Evolutionary conservation across 495 filamentous ascomycete genomes (phyloP).

Genomic region (Aspergillus conjunctus): DNA sequence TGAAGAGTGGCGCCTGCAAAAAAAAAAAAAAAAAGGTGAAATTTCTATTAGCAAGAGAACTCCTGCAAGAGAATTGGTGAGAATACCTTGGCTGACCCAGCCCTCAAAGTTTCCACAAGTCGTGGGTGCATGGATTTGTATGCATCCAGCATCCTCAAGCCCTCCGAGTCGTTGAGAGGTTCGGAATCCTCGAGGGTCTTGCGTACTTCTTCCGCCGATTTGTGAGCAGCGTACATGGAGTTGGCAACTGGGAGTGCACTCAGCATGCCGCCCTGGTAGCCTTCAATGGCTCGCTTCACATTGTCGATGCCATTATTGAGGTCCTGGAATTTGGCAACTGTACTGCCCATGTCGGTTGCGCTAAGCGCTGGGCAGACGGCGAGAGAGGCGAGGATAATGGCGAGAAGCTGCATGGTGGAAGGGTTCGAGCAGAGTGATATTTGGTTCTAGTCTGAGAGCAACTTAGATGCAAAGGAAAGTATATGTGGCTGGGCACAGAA

Average conservation of each 20-base stretch:
- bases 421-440: too few relatives aligned
- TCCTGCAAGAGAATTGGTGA: not conserved
- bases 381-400: not conserved
- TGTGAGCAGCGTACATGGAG: not conserved
- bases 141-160: not conserved
- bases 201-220: not conserved
- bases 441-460: too few relatives aligned
- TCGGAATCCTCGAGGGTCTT: not conserved
- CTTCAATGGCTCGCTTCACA: not conserved
- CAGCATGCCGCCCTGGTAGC: not conserved
- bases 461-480: too few relatives aligned
- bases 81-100: not conserved
- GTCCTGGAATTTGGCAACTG: not conserved
- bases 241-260: not conserved
- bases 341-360: not conserved
- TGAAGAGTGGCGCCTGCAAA: not conserved
- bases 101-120: not conserved
- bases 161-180: not conserved
- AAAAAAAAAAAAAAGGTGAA: too few relatives aligned
- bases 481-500: too few relatives aligned
- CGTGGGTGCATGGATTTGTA: not conserved
- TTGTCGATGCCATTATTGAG: not conserved
- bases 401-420: not conserved
- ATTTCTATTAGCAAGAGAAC: not conserved
- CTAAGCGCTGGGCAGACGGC: not conserved